A percentile compares a stretch with the other conserved stretches of the same genome.
Evolutionary conservation across 1,284 basidiomycete genomes (phyloP).

Genomic region (Apiotrichum sp.): DNA sequence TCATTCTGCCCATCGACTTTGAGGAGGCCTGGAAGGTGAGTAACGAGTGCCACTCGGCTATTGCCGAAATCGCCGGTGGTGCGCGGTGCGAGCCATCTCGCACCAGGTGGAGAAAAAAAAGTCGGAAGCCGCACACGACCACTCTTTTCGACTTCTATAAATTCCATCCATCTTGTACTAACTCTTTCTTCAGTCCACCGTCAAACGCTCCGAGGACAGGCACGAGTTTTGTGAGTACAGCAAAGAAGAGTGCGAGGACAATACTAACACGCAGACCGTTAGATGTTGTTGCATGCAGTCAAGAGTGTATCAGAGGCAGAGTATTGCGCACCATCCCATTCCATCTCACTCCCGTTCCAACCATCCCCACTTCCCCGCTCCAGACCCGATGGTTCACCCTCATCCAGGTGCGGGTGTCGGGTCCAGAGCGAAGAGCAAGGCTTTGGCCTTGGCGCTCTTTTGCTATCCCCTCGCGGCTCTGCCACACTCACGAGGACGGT

Average conservation of each 20-base stretch:
- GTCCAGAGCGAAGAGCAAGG: conserved; percentile 21
- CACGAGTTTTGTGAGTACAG: conserved; percentile 81
- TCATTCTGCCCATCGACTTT: conserved; percentile 95
- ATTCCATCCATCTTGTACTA: too few species aligned
- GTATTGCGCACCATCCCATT: not conserved
- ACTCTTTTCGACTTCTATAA: conserved; percentile 13
- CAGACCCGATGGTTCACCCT: conserved; percentile 14
- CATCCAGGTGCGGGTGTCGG: conserved; percentile 18
- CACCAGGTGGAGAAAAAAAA: conserved; percentile 24
- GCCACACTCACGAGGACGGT: conserved; percentile 15
- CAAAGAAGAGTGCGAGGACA: not conserved
- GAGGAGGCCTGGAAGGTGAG: conserved; percentile 97
- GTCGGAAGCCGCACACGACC: conserved; percentile 14
- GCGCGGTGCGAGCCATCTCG: conserved; percentile 12
- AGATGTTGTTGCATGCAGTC: conserved; percentile 13
- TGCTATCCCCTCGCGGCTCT: conserved; percentile 18
- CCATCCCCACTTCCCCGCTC: conserved; percentile 4
- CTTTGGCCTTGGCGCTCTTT: conserved; percentile 16
- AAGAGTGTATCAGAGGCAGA: too few species aligned
- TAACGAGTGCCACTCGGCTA: conserved; percentile 27
- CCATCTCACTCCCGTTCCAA: not conserved
- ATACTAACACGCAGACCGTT: conserved; percentile 27
- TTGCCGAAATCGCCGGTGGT: conserved; percentile 14
- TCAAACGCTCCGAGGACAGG: conserved; percentile 88
- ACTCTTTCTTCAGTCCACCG: conserved; percentile 62